Conservation (phyloP, 2,329 filamentous ascomycete species). For the Penicillium vulpinum region DNA sequence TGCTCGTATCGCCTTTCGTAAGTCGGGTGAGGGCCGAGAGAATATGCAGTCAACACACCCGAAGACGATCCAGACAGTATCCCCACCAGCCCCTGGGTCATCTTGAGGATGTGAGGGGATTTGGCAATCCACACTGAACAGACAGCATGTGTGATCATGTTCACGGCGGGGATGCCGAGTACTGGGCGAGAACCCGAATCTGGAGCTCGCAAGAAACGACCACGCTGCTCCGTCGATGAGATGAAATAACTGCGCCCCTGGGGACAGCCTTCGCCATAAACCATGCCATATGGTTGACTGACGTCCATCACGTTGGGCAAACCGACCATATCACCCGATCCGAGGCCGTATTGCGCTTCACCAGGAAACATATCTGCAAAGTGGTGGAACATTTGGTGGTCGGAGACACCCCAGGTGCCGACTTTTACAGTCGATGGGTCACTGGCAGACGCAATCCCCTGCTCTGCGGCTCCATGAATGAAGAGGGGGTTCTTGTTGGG, state of each 20-base stretch:
- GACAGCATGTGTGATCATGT: conserved; percentile 68
- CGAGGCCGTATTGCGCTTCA: conserved; percentile 73
- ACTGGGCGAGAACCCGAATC: conserved; percentile 62
- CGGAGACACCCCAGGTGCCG: conserved; percentile 78
- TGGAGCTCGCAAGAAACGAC: conserved; percentile 69
- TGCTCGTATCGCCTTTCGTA: conserved; percentile 64
- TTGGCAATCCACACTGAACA: conserved; percentile 90
- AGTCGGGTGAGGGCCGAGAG: conserved; percentile 63
- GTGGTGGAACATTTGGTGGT: conserved; percentile 72
- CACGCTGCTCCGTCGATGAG: conserved; percentile 69
- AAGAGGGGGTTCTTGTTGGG: conserved; percentile 74
- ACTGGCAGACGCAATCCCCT: conserved; percentile 75
- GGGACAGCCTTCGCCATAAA: conserved; percentile 83
- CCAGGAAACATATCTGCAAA: conserved; percentile 75
- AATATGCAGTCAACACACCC: conserved; percentile 79
- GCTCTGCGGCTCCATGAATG: conserved; percentile 78
- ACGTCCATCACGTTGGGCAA: conserved; percentile 87
- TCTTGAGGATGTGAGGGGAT: conserved; percentile 66
- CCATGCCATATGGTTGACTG: conserved; percentile 78
- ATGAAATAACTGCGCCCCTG: conserved; percentile 80
- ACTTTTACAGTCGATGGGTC: conserved; percentile 74
- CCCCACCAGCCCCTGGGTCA: conserved; percentile 75
- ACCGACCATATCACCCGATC: conserved; percentile 72
- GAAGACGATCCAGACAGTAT: conserved; percentile 81
- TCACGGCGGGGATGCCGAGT: conserved; percentile 74